Percentiles rank a stretch among this genome's conserved stretches.
Conservation (phyloP, 108 stramenopile genomes). For the Ochromonas danica region DNA sequence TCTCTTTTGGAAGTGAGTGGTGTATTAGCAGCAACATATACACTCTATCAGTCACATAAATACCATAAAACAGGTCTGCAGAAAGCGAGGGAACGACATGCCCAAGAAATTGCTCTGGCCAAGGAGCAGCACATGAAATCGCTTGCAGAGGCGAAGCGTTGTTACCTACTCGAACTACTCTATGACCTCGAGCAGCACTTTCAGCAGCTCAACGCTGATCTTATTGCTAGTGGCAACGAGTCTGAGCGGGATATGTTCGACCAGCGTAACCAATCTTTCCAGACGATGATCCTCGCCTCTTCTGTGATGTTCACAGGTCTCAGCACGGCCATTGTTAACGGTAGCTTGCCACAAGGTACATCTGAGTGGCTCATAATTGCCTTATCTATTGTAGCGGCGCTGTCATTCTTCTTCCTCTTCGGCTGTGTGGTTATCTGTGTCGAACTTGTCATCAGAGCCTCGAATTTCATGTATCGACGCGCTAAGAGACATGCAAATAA, state of each 20-base stretch:
- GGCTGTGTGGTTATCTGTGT: too few species aligned
- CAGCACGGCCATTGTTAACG: slow-evolving; percentile 2
- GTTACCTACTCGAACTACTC: background rate
- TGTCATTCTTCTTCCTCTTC: too few species aligned
- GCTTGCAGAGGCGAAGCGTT: background rate
- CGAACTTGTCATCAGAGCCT: too few species aligned
- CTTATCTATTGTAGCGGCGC: background rate
- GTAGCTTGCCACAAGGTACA: background rate
- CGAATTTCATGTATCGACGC: too few species aligned
- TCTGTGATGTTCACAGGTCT: slow-evolving; percentile 29
- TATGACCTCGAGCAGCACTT: slow-evolving; percentile 21
- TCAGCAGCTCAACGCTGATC: slow-evolving; percentile 35
- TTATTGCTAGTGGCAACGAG: background rate
- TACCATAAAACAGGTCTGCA: too few species aligned
- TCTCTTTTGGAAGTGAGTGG: too few species aligned
- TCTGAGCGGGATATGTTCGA: slow-evolving; percentile 27
- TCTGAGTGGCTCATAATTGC: background rate
- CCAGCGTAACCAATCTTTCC: background rate
- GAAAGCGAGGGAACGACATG: too few species aligned
- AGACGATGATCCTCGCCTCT: slow-evolving; percentile 2
- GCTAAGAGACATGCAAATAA: background rate
- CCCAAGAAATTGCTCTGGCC: background rate
- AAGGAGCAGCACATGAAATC: background rate
- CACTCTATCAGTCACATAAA: too few species aligned
- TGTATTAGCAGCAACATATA: too few species aligned